Evolutionary conservation across 306 rosid genomes (phyloP).

Genomic region (Prunus mume): DNA sequence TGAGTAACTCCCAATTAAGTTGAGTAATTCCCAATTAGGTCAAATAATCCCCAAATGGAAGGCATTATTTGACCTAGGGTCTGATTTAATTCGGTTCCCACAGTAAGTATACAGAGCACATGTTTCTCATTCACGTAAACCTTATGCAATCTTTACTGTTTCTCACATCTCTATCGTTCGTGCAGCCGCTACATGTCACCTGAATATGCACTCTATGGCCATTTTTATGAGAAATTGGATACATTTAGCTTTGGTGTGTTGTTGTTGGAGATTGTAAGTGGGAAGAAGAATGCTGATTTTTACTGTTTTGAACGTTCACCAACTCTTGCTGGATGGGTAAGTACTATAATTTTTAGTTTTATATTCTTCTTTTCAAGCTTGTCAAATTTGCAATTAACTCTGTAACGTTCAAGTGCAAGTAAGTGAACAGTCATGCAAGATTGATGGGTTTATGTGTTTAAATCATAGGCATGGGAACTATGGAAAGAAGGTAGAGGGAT

Average conservation of each 20-base stretch:
- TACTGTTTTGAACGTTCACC: conserved; percentile 2
- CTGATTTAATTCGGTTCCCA: too few relatives aligned
- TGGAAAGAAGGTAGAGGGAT: conserved; percentile 24
- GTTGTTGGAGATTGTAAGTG: conserved; percentile 15
- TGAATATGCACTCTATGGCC: conserved; percentile 11
- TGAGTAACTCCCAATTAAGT: too few relatives aligned
- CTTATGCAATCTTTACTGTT: neutral
- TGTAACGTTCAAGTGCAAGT: too few relatives aligned
- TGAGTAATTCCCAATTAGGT: too few relatives aligned
- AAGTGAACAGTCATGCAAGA: too few relatives aligned
- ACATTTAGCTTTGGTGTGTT: conserved; percentile 10
- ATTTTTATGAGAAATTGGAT: conserved; percentile 7
- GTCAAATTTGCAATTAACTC: too few relatives aligned
- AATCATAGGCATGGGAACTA: conserved; percentile 7
- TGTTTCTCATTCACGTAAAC: neutral
- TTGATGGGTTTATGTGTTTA: neutral
- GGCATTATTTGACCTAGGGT: too few relatives aligned
- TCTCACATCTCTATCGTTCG: neutral
- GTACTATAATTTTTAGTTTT: neutral
- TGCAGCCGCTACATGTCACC: conserved; percentile 24
- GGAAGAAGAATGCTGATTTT: conserved; percentile 10
- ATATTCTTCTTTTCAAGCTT: neutral
- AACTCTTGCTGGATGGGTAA: conserved; percentile 10
- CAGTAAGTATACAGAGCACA: neutral
- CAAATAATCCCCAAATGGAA: too few relatives aligned